phyloP scores from a whole-genome alignment of 1,139 yeast genomes.

The Meyerozyma carpophila region DNA sequence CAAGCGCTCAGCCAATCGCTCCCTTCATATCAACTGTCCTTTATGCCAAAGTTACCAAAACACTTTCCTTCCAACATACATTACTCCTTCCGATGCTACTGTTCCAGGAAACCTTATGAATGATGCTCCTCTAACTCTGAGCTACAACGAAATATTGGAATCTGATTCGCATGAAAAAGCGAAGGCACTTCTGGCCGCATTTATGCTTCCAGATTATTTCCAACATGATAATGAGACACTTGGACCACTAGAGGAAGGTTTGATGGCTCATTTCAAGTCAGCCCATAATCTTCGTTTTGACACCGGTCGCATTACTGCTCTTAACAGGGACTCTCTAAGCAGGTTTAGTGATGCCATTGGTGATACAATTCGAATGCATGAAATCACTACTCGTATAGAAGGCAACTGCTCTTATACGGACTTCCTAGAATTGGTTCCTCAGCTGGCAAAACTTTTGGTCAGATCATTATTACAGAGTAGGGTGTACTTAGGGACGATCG shows the following conservation, averaged over 20 bases:
- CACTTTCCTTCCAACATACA: conserved; percentile 39
- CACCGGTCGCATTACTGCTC: not conserved
- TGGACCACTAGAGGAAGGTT: not conserved
- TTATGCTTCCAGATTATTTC: not conserved
- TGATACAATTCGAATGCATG: conserved; percentile 53
- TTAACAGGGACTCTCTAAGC: not conserved
- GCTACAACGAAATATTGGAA: conserved; percentile 8
- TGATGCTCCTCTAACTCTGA: conserved; percentile 3
- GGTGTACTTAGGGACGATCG: conserved; percentile 8
- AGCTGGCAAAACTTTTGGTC: conserved; percentile 29
- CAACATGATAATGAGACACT: not conserved
- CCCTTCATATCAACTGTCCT: conserved; percentile 48
- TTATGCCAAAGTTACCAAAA: conserved; percentile 54
- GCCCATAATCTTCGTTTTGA: not conserved
- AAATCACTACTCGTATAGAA: conserved; percentile 45
- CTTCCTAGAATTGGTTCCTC: conserved; percentile 30
- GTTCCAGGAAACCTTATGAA: conserved; percentile 3
- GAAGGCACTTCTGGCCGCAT: not conserved
- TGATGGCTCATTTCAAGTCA: not conserved
- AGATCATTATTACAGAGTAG: conserved; percentile 34
- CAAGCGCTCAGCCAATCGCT: conserved; percentile 23
- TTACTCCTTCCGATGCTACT: conserved; percentile 15
- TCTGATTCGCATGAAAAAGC: not conserved
- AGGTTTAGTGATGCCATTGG: conserved; percentile 29
- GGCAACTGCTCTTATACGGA: conserved; percentile 28